phyloP scores from a whole-genome alignment of 192 early-diverging fungal species.

The Haplosporangium gracile region DNA sequence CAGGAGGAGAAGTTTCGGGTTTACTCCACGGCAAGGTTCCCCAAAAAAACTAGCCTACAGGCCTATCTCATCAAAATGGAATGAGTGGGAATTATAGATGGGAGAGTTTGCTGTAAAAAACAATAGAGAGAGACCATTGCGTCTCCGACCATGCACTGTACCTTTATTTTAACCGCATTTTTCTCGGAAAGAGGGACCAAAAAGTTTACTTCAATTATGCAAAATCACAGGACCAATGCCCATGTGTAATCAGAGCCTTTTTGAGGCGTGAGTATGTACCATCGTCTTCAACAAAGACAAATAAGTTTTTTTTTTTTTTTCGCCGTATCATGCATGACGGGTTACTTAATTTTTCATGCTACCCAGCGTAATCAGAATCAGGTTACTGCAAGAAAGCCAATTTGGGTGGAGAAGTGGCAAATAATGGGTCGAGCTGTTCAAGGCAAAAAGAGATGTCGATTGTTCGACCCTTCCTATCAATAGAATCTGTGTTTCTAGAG shows the following conservation, averaged over 20 bases:
- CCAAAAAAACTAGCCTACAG: neutral
- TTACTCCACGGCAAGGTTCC: conserved; percentile 8
- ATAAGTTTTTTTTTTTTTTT: too few species aligned
- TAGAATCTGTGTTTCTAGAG: too few species aligned
- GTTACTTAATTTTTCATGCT: too few species aligned
- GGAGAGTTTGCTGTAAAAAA: too few species aligned
- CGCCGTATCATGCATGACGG: too few species aligned
- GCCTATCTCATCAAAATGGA: neutral
- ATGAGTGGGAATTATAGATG: neutral
- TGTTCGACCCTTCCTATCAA: too few species aligned
- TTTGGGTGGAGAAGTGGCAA: too few species aligned
- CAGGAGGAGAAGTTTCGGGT: too few species aligned
- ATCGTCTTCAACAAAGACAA: neutral
- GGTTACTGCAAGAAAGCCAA: too few species aligned
- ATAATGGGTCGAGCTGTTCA: too few species aligned
- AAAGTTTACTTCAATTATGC: neutral
- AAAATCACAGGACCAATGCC: neutral
- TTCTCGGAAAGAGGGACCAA: neutral
- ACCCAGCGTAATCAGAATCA: too few species aligned
- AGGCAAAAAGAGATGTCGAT: too few species aligned
- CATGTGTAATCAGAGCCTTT: neutral
- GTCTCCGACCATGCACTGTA: conserved; percentile 4
- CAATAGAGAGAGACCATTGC: neutral
- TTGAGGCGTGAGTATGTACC: neutral
- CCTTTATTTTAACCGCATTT: neutral